phyloP scores from a whole-genome alignment of 371 early-diverging fungal genomes.

The Umbelopsis sp. region DNA sequence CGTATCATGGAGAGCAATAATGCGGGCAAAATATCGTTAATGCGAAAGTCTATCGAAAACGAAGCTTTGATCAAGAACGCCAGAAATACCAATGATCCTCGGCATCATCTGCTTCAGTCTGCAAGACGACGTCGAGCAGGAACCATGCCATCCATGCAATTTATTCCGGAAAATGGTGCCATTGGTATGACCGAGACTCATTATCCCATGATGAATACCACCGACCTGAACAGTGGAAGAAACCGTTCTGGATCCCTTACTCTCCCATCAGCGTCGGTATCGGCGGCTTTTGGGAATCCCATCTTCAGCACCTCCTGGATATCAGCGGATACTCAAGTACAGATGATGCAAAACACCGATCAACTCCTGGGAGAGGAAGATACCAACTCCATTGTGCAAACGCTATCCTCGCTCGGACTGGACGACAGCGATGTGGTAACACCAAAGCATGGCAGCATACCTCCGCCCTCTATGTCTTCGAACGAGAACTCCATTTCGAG shows the following conservation, averaged over 20 bases:
- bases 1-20: conserved; percentile 4
- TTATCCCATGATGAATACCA: neutral
- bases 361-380: conserved; percentile 36
- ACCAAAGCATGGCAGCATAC: neutral
- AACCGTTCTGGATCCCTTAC: conserved; percentile 58
- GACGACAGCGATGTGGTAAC: conserved; percentile 46
- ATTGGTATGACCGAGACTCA: conserved; percentile 7
- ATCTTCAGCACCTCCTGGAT: conserved; percentile 11
- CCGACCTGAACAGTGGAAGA: conserved; percentile 20
- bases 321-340: neutral
- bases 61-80: neutral
- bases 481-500: neutral
- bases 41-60: conserved; percentile 6
- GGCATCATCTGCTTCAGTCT: conserved; percentile 17
- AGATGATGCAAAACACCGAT: conserved; percentile 33
- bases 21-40: conserved; percentile 1
- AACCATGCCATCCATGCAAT: conserved; percentile 14
- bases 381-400: conserved; percentile 58
- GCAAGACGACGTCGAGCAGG: conserved; percentile 16
- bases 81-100: conserved; percentile 10
- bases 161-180: conserved; percentile 16
- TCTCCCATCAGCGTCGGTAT: conserved; percentile 19
- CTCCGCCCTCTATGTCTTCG: neutral
- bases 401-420: conserved; percentile 72
- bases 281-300: conserved; percentile 14